A percentile compares a stretch with the other conserved stretches of the same genome.
Conservation (phyloP, 1,139 yeast genomes). For the Lipomyces yarrowii region DNA sequence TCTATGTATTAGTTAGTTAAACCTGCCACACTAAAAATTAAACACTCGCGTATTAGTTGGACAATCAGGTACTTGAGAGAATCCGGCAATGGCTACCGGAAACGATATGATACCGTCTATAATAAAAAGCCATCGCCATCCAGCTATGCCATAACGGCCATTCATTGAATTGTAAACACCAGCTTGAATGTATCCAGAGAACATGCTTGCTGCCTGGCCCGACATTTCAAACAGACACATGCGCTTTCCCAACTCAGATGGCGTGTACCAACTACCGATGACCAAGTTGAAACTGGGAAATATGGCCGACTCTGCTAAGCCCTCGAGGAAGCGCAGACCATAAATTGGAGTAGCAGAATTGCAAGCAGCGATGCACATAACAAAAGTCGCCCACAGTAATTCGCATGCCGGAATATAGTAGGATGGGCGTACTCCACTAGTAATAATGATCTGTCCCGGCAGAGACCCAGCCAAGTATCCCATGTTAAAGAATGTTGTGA, state of each 20-base stretch:
- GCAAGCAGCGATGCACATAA: conserved; percentile 51
- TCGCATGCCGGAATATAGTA: conserved; percentile 55
- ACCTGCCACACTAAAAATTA: not conserved
- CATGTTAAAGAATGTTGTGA: conserved; percentile 51
- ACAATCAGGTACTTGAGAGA: conserved; percentile 67
- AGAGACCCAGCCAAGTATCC: conserved; percentile 59
- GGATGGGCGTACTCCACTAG: conserved; percentile 54
- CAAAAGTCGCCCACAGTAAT: conserved; percentile 58
- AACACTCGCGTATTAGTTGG: conserved; percentile 44
- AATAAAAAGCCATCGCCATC: conserved; percentile 50
- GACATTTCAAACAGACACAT: conserved; percentile 12
- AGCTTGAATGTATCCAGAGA: conserved; percentile 18
- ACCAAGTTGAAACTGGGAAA: conserved; percentile 10
- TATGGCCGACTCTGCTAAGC: conserved; percentile 38
- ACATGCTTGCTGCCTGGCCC: conserved; percentile 11
- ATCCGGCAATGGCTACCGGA: conserved; percentile 65
- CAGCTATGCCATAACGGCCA: conserved; percentile 16
- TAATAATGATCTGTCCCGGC: conserved; percentile 57
- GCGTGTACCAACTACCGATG: conserved; percentile 16
- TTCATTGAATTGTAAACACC: conserved; percentile 16
- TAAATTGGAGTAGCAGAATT: conserved; percentile 9
- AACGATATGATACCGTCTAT: conserved; percentile 56
- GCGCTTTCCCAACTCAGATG: conserved; percentile 17
- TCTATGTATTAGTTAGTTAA: conserved; percentile 13
- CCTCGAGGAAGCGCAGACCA: conserved; percentile 8